phyloP scores from a whole-genome alignment of 345 rosid genomes.

The Pugionium dolabratum region DNA sequence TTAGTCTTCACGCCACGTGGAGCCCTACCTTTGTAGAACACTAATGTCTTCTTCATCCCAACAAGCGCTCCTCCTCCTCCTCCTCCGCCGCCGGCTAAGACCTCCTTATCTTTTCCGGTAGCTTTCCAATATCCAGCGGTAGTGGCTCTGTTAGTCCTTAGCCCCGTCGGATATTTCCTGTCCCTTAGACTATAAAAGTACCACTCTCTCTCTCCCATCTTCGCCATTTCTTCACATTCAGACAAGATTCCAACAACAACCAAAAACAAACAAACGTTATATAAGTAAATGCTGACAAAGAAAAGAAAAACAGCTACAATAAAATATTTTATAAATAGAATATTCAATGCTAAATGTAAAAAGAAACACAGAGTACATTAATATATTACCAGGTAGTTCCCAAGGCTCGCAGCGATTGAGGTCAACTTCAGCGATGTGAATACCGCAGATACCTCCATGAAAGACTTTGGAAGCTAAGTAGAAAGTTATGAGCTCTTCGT shows the following conservation, averaged over 20 bases:
- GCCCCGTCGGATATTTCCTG: slow-evolving; percentile 89
- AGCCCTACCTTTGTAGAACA: slow-evolving; percentile 85
- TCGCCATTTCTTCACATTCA: slow-evolving; percentile 54
- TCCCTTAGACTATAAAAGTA: slow-evolving; percentile 86
- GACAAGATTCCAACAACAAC: background rate
- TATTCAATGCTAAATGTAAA: no score
- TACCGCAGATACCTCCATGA: slow-evolving; percentile 65
- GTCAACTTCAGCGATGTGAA: slow-evolving; percentile 83
- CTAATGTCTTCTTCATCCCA: slow-evolving; percentile 90
- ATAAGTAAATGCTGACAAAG: no score
- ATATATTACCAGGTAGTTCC: slow-evolving; percentile 85
- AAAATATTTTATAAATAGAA: no score
- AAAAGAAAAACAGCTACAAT: background rate
- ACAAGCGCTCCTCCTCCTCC: slow-evolving; percentile 56
- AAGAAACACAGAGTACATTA: background rate
- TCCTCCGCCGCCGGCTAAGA: slow-evolving; percentile 53
- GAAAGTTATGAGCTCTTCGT: slow-evolving; percentile 89
- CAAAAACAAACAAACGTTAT: background rate
- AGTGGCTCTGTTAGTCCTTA: slow-evolving; percentile 86
- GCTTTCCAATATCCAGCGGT: slow-evolving; percentile 94
- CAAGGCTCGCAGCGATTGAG: slow-evolving; percentile 96
- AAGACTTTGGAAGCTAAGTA: slow-evolving; percentile 89
- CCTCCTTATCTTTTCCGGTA: slow-evolving; percentile 82
- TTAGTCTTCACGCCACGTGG: slow-evolving; percentile 89
- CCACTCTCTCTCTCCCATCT: slow-evolving; percentile 94